These are phyloP conservation scores for Acorus calamus DNA, from an alignment of 106 monocot genomes.

Conservation along the genomic window DNA sequence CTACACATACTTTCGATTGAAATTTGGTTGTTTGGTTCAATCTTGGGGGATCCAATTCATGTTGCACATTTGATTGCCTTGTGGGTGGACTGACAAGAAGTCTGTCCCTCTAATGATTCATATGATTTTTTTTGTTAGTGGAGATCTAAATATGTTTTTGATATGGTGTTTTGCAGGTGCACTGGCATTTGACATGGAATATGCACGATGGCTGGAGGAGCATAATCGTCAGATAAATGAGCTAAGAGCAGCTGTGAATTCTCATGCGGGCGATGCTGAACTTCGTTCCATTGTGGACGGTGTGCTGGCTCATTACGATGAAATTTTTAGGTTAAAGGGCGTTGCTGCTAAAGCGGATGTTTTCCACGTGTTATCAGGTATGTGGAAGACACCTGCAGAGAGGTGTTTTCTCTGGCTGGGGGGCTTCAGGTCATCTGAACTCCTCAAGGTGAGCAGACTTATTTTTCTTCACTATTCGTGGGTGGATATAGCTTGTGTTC, in stretches of 20 bases:
- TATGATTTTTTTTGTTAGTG: background rate
- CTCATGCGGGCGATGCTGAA: constrained; percentile 81
- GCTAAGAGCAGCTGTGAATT: constrained; percentile 72
- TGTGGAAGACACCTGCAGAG: constrained; percentile 98
- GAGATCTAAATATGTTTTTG: background rate
- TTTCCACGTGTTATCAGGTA: constrained; percentile 90
- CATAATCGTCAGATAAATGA: constrained; percentile 78
- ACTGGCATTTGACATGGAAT: constrained; percentile 81
- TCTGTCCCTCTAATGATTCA: background rate
- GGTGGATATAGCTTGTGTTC: too few relatives aligned
- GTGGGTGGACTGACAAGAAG: too few relatives aligned
- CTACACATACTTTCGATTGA: too few relatives aligned
- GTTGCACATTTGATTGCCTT: too few relatives aligned
- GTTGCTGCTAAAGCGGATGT: constrained; percentile 84
- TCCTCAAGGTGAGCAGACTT: constrained; percentile 55
- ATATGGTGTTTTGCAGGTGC: constrained; percentile 28
- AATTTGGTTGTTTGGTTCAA: too few relatives aligned
- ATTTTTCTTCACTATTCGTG: too few relatives aligned
- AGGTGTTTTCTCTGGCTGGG: constrained; percentile 93
- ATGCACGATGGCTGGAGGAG: constrained; percentile 82
- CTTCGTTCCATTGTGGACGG: constrained; percentile 65
- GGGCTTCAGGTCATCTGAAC: constrained; percentile 88
- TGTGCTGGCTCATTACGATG: constrained; percentile 74
- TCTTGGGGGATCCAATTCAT: too few relatives aligned
- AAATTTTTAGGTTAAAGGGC: constrained; percentile 72